phyloP scores from a whole-genome alignment of 1,139 yeast species.

The Geotrichum australiense region DNA sequence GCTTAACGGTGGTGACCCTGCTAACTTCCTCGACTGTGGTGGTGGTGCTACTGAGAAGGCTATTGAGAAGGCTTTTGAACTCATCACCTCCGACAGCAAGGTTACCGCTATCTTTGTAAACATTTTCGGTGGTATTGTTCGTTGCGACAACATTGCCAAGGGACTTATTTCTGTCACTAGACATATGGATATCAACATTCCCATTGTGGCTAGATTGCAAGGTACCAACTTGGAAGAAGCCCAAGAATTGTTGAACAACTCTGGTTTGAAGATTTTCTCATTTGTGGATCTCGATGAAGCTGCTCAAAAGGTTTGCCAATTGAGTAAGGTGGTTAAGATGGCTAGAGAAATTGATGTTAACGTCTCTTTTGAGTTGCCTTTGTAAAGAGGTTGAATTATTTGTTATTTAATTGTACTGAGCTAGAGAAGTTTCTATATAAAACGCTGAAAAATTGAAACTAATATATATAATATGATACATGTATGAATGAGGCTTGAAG shows the following conservation, averaged over 20 bases:
- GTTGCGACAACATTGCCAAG: constrained; percentile 97
- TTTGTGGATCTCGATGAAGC: constrained; percentile 95
- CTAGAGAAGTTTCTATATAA: too few species aligned
- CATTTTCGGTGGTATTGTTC: constrained; percentile 98
- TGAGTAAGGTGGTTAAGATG: constrained; percentile 46
- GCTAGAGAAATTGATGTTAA: constrained; percentile 46
- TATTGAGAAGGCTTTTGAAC: constrained; percentile 92
- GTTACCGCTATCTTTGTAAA: constrained; percentile 96
- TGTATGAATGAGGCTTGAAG: too few species aligned
- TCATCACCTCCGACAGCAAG: constrained; percentile 80
- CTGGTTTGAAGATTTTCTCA: constrained; percentile 89
- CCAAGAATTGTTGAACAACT: constrained; percentile 73
- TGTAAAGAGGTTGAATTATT: constrained; percentile 26
- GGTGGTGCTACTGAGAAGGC: constrained; percentile 99
- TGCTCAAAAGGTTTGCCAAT: constrained; percentile 87
- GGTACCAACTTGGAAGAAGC: constrained; percentile 95
- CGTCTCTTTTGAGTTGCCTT: constrained; percentile 43
- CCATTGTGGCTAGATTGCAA: constrained; percentile 96
- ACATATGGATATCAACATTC: constrained; percentile 81
- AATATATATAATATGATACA: too few species aligned
- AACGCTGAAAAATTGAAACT: too few species aligned
- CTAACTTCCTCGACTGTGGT: constrained; percentile 98
- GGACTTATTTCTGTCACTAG: constrained; percentile 93
- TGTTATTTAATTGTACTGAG: too few species aligned
- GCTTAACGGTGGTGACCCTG: constrained; percentile 97